Percentiles rank a stretch among this genome's conserved stretches.
These are phyloP conservation scores for Trypanosoma avium DNA, from an alignment of 208 protist genomes.

Conservation along the genomic window DNA sequence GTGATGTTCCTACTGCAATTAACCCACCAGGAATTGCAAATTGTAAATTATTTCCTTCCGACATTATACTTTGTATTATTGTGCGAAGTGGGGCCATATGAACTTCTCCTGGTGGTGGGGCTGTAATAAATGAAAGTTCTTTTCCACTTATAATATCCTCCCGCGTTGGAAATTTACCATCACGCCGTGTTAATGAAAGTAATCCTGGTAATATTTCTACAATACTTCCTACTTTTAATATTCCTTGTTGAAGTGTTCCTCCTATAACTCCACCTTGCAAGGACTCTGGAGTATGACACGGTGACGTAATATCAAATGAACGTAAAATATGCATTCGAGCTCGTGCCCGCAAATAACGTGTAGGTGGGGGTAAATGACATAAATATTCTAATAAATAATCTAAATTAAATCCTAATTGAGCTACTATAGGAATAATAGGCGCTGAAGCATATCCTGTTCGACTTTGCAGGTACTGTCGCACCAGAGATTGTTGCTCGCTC, in stretches of 20 bases:
- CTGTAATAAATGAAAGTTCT: slow-evolving; percentile 1
- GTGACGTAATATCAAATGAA: slow-evolving; percentile 99
- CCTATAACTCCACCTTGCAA: slow-evolving; percentile 98
- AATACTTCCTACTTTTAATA: slow-evolving; percentile 96
- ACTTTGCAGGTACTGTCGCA: slow-evolving; percentile 87
- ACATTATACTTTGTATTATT: slow-evolving; percentile 93
- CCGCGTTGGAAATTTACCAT: background rate
- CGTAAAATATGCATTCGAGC: slow-evolving; percentile 99
- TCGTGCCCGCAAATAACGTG: slow-evolving; percentile 92
- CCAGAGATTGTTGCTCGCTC: slow-evolving; percentile 96
- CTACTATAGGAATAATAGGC: slow-evolving; percentile 99
- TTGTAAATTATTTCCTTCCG: slow-evolving; percentile 98
- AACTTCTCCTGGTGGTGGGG: slow-evolving; percentile 37
- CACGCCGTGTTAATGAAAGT: background rate
- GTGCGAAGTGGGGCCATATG: slow-evolving; percentile 93
- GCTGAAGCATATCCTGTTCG: slow-evolving; percentile 90
- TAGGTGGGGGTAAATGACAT: slow-evolving; percentile 97
- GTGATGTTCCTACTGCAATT: slow-evolving; percentile 99
- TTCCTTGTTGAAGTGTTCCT: slow-evolving; percentile 97
- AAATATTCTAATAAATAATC: slow-evolving; percentile 99
- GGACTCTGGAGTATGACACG: slow-evolving; percentile 72
- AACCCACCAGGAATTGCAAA: slow-evolving; percentile 99
- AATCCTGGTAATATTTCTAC: slow-evolving; percentile 99
- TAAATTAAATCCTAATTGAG: slow-evolving; percentile 98
- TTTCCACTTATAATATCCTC: background rate